Evolutionary conservation across 768 basidiomycete genomes (phyloP), one percentile per base, ranked within the genome.

Genomic region (Holtermannia corniformis): DNA sequence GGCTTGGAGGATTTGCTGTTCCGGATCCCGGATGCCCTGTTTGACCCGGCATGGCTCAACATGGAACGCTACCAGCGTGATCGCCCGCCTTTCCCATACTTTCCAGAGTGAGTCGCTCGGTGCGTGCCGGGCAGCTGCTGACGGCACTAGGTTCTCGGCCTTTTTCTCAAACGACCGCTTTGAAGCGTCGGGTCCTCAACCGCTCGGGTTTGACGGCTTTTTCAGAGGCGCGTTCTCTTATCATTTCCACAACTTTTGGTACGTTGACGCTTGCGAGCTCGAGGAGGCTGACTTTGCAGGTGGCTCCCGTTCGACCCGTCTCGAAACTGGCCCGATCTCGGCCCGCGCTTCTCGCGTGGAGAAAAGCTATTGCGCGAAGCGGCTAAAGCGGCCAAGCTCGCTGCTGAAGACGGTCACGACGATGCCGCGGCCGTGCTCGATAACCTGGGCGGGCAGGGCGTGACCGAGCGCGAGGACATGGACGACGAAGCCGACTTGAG

Each of bases 1-100:
- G 78, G 83, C 55, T 63, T 96, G 25, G 89, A 93, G 56, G 81
- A 80, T 4, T 76, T 97, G 43, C 75, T 99, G 24, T 80, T 91
- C 51, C 81, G 89, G 22, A 78, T 99, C 16, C 92, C 95, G 0
- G 95, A 97, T 68, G 93, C 93, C 5, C 74, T 99, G 52, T 96
- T 97, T 59, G 93, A 97, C 71, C 83, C 92, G 11, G 93, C 95
- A 1, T 97, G 92, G 92, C 76, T 97, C 44, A 92, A 88, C 68
- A 87, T 87, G 16, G 93, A 96, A 71, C 79, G 81, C 48, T 93
- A 85, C 71, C 93, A 97, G 72, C 78, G 87, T 44, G 86, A 90
- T 56, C 79, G 93, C 44, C 93, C 95, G 2, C 86, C 93, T 52
- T 90, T 92, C 71, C 93, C 93, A 19, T 91, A 85, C 73, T 90